These are phyloP conservation scores for Pseudogymnoascus sp. DNA, from an alignment of 2,329 filamentous ascomycete genomes.

Conservation along the genomic window DNA sequence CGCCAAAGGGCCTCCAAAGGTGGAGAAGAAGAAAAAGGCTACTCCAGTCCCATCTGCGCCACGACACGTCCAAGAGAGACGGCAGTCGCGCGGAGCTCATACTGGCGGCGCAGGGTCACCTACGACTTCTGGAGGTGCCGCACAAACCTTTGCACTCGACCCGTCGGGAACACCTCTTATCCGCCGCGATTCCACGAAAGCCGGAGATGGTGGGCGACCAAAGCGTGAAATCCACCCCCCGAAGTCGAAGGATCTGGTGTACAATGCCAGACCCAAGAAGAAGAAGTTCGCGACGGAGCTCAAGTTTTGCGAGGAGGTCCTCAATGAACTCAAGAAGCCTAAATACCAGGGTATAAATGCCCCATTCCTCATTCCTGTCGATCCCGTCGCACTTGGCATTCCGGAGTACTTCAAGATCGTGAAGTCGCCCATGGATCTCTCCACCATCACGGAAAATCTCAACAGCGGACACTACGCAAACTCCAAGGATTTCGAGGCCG, in stretches of 20 bases:
- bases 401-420: conserved; percentile 89
- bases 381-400: conserved; percentile 89
- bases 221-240: conserved; percentile 93
- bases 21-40: conserved; percentile 50
- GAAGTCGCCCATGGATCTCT: conserved; percentile 94
- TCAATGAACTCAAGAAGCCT: conserved; percentile 68
- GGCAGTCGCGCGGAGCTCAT: conserved; percentile 28
- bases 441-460: conserved; percentile 73
- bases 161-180: conserved; percentile 74
- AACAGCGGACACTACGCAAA: conserved; percentile 71
- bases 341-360: conserved; percentile 63
- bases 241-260: conserved; percentile 85
- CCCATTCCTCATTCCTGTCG: conserved; percentile 78
- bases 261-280: conserved; percentile 76
- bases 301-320: conserved; percentile 77
- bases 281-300: conserved; percentile 86
- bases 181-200: conserved; percentile 72
- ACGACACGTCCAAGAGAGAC: conserved; percentile 24
- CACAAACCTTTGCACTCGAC: conserved; percentile 65
- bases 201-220: conserved; percentile 65
- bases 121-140: conserved; percentile 32
- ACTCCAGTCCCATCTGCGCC: conserved; percentile 28
- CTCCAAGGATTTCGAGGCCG: conserved; percentile 77
- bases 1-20: conserved; percentile 51
- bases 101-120: conserved; percentile 28